These are phyloP conservation scores for Eucalyptus guilfoylei DNA, from an alignment of 345 rosid species.

Conservation along the genomic window DNA sequence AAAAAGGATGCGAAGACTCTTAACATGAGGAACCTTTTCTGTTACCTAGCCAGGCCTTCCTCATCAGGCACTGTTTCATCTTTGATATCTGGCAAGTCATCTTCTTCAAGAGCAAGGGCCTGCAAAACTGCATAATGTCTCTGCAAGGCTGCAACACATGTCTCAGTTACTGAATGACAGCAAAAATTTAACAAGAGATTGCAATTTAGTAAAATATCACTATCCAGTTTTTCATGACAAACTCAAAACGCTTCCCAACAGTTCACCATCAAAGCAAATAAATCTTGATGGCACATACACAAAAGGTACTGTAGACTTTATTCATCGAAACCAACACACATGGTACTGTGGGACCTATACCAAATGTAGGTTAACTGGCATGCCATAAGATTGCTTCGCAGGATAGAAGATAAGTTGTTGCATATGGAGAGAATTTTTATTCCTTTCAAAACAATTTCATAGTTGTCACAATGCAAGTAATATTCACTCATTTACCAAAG, in stretches of 20 bases:
- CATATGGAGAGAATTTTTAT: neutral
- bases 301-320: neutral
- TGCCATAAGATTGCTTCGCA: neutral
- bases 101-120: conserved; percentile 85
- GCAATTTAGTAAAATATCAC: neutral
- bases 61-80: conserved; percentile 89
- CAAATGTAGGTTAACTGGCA: neutral
- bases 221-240: neutral
- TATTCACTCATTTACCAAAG: neutral
- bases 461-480: neutral
- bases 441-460: neutral
- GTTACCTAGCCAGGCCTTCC: conserved; percentile 75
- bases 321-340: neutral
- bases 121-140: conserved; percentile 82
- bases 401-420: neutral
- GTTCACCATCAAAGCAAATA: neutral
- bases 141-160: conserved; percentile 57
- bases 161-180: neutral
- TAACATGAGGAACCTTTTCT: neutral
- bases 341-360: neutral
- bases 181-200: neutral
- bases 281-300: neutral
- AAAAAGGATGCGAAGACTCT: neutral
- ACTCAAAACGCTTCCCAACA: neutral
- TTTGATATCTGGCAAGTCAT: conserved; percentile 51